Base-by-base conservation (phyloP, 2,329 filamentous ascomycete species). In the Penicillium sp. region DNA sequence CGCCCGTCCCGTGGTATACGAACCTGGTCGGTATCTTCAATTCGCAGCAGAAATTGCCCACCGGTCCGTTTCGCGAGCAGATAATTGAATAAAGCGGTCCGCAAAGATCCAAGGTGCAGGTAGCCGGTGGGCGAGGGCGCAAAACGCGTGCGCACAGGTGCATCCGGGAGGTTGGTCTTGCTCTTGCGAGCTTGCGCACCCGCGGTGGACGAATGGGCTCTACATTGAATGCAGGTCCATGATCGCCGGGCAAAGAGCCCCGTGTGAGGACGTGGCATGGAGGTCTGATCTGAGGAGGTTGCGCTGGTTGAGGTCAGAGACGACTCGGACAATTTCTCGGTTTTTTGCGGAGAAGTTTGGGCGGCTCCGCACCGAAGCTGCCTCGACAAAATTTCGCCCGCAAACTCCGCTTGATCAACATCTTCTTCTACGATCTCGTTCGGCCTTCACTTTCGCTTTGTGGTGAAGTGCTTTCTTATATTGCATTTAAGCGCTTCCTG, bases 11-110 rank as follows among this genome's bases (percentile, higher is more conserved):
- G 43, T n/a, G 29, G 31, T 51, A 51, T 20, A 64, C 81, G 63
- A 75, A 92, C 89, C 81, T 90, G 89, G 75, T 97, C 94, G 4
- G 94, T 99, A 72, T 99, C 94, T 77, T 99, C 94, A 60, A 99
- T 86, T 9, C 94, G 86, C 48, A 99, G 77, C 11, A 99, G 76
- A 67, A 99, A 99, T 71, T 96, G 89, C 6, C 94, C 94, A 4
- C 89, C 87, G 0, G 94, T 96, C 2, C 88, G 85, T 67, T 87
- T 89, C 0, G 94, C 92, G n/a, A 96, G 81, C 4, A 99, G 79
- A 64, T 93, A 97, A 68, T 96, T 97, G 78, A 92, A 97, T n/a
- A 99, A 76, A 0, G 95, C 95, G 0, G 94, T 99, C 55, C 94
- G 83, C 33, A 99, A 75, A 0, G 92, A 96, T 4, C 94, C 94